Conservation (phyloP, 345 rosid species). For the Populus alba region DNA sequence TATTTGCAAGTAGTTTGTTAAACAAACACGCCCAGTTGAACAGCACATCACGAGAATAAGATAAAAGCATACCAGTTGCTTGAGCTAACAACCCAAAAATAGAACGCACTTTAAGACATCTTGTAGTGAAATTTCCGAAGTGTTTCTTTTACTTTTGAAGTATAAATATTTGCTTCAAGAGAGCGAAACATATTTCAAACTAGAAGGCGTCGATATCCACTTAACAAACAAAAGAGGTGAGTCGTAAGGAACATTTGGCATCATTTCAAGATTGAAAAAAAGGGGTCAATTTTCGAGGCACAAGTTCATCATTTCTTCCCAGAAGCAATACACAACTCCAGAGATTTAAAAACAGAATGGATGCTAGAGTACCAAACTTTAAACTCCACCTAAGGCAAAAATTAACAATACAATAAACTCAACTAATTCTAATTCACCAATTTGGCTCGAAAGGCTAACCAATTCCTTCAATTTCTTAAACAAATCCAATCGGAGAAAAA, state of each 20-base stretch:
- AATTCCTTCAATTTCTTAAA: neutral
- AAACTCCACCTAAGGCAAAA: neutral
- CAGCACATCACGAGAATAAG: neutral
- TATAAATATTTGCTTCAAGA: neutral
- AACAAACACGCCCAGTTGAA: neutral
- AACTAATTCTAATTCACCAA: neutral
- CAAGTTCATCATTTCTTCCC: neutral
- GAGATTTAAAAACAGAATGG: neutral
- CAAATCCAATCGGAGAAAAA: neutral
- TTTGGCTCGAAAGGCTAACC: neutral
- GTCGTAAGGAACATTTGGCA: neutral
- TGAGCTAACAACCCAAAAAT: neutral
- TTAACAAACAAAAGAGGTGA: neutral
- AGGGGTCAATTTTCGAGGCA: neutral
- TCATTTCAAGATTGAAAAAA: neutral
- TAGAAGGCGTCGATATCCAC: neutral
- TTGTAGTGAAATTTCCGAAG: neutral
- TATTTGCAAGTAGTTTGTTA: neutral
- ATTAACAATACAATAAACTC: neutral
- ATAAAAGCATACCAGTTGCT: neutral
- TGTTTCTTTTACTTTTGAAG: neutral
- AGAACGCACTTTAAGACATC: neutral
- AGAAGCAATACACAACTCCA: neutral
- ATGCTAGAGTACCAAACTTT: neutral
- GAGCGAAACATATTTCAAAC: neutral